A percentile compares a stretch with the other conserved stretches of the same genome.
Evolutionary conservation across 2,329 filamentous ascomycete genomes (phyloP).

Genomic region (Phialophora expanda): DNA sequence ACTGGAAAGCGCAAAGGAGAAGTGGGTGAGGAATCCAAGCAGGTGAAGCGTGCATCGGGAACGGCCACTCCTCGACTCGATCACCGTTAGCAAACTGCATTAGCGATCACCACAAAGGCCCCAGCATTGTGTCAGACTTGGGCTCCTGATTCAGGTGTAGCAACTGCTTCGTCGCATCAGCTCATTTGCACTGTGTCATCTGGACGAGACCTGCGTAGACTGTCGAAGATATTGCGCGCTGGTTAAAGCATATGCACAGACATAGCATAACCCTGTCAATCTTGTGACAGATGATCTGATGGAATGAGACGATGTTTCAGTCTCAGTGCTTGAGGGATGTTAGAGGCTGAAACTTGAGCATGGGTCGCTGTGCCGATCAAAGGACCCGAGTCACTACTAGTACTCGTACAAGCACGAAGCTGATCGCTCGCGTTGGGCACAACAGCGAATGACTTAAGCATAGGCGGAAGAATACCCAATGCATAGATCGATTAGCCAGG

Average conservation of each 20-base stretch:
- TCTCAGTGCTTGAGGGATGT: background rate
- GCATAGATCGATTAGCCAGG: background rate
- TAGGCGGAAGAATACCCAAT: too few species aligned
- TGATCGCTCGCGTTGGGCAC: background rate
- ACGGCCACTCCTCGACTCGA: background rate
- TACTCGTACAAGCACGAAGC: background rate
- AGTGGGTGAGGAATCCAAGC: background rate
- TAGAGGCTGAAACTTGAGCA: conserved; percentile 3
- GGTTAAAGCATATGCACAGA: background rate
- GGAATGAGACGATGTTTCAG: background rate
- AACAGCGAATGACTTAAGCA: background rate
- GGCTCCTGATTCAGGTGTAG: background rate
- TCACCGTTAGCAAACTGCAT: background rate
- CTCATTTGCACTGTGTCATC: background rate
- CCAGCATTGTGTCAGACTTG: background rate
- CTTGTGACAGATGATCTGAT: conserved; percentile 2
- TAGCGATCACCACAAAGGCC: background rate
- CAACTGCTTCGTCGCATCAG: background rate
- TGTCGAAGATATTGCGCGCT: background rate
- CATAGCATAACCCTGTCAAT: background rate
- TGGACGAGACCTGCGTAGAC: background rate
- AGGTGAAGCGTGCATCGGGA: background rate
- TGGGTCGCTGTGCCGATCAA: background rate
- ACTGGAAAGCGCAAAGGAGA: background rate
- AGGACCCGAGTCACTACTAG: background rate